These are phyloP conservation scores for Ascochyta pisi DNA, from an alignment of 2,329 filamentous ascomycete species.

Conservation along the genomic window DNA sequence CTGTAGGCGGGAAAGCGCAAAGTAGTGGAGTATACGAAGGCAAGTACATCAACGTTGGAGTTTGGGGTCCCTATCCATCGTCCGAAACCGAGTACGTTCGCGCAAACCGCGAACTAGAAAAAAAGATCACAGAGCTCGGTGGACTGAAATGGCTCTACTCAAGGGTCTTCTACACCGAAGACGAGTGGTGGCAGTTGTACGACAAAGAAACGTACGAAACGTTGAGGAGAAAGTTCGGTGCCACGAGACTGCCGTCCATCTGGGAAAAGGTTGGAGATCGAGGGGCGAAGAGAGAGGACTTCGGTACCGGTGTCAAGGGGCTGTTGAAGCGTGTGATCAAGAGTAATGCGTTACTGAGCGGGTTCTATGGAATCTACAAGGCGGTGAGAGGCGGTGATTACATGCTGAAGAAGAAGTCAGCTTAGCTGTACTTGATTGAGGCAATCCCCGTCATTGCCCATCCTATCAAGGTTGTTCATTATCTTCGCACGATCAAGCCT, in stretches of 20 bases:
- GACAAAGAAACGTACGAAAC: constrained; percentile 66
- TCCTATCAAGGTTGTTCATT: background rate
- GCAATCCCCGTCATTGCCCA: background rate
- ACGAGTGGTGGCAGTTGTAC: constrained; percentile 73
- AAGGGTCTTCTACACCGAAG: constrained; percentile 80
- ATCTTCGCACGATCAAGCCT: background rate
- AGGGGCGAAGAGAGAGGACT: constrained; percentile 32
- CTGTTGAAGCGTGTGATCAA: constrained; percentile 32
- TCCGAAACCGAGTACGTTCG: constrained; percentile 65
- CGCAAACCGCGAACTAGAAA: constrained; percentile 75
- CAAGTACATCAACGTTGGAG: constrained; percentile 54
- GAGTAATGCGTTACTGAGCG: constrained; percentile 43
- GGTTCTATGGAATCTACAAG: constrained; percentile 50
- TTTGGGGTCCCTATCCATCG: constrained; percentile 78
- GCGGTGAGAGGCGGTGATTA: constrained; percentile 44
- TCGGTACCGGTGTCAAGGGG: constrained; percentile 29
- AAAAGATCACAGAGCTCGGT: constrained; percentile 70
- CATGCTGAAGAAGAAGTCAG: constrained; percentile 36
- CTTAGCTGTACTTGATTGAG: background rate
- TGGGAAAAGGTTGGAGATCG: constrained; percentile 68
- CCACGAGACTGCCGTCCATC: constrained; percentile 67
- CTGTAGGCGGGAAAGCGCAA: constrained; percentile 7
- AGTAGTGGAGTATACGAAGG: constrained; percentile 19
- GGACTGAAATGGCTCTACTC: constrained; percentile 90
- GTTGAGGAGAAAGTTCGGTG: constrained; percentile 68